Evolutionary conservation across 2,329 filamentous ascomycete genomes (phyloP).

Genomic region (Penicillium crustosum): DNA sequence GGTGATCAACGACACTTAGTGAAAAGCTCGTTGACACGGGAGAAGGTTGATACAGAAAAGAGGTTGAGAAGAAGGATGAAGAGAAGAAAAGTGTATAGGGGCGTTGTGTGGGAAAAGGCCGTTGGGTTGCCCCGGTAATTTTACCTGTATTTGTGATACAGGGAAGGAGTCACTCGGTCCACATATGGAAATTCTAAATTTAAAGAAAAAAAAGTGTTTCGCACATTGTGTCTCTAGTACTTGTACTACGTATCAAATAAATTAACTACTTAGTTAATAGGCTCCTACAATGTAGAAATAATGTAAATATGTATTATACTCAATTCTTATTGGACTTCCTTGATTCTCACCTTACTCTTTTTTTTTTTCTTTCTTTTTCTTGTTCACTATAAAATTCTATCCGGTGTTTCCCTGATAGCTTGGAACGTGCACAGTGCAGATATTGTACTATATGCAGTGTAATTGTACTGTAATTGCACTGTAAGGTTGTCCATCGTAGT

Average conservation of each 20-base stretch:
- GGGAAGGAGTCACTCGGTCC: conserved; percentile 1
- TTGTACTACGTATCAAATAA: background rate
- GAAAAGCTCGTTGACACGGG: conserved; percentile 50
- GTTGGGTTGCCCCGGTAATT: conserved; percentile 14
- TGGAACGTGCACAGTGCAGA: background rate
- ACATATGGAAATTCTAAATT: conserved; percentile 5
- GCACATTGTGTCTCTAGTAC: background rate
- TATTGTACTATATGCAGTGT: background rate
- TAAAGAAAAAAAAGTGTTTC: background rate
- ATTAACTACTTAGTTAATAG: no score
- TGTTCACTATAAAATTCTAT: background rate
- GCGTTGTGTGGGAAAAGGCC: conserved; percentile 53
- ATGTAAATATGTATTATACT: background rate
- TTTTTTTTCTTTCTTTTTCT: background rate
- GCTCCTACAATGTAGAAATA: background rate
- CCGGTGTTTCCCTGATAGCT: background rate
- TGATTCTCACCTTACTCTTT: background rate
- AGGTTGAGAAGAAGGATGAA: conserved; percentile 21
- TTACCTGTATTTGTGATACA: conserved; percentile 11
- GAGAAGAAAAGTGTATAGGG: conserved; percentile 20
- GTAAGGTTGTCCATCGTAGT: background rate
- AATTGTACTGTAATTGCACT: background rate
- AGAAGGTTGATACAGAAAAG: conserved; percentile 22
- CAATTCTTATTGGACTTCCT: background rate
- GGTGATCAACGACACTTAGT: conserved; percentile 51